Percentiles rank a stretch among this genome's conserved stretches.
Conservation (phyloP, 768 basidiomycete species). For the Rossbeevera mucosa region DNA sequence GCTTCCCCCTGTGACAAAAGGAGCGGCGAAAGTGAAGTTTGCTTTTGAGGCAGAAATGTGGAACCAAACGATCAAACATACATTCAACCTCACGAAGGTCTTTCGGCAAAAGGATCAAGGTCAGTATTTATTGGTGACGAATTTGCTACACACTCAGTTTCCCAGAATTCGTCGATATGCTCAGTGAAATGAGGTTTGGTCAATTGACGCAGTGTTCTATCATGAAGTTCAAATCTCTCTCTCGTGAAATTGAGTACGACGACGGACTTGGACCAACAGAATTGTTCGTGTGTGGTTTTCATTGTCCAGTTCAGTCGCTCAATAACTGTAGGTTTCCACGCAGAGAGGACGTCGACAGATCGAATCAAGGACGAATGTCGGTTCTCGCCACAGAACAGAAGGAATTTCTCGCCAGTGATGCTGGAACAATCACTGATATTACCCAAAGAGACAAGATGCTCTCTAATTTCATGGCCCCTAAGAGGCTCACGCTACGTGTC, state of each 20-base stretch:
- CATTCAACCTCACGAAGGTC: conserved; percentile 91
- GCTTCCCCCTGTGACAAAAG: conserved; percentile 84
- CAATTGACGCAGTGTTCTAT: conserved; percentile 61
- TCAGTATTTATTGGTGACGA: conserved; percentile 30
- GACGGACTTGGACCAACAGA: conserved; percentile 90
- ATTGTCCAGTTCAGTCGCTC: neutral
- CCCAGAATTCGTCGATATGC: conserved; percentile 88
- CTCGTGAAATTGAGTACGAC: conserved; percentile 63
- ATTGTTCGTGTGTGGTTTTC: conserved; percentile 51
- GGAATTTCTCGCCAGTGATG: conserved; percentile 57
- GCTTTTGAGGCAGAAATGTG: conserved; percentile 88
- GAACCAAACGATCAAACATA: conserved; percentile 68
- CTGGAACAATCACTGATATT: conserved; percentile 50
- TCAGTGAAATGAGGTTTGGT: conserved; percentile 98
- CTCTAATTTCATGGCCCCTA: conserved; percentile 86
- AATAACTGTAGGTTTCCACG: conserved; percentile 70
- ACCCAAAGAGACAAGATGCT: conserved; percentile 73
- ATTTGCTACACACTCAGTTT: conserved; percentile 1
- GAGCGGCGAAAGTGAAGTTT: conserved; percentile 61
- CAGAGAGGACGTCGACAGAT: conserved; percentile 84
- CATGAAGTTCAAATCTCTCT: conserved; percentile 62
- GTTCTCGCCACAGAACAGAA: conserved; percentile 51
- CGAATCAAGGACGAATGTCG: conserved; percentile 69
- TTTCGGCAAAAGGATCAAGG: conserved; percentile 93
- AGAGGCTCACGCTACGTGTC: conserved; percentile 60